Evolutionary conservation across 306 rosid species (phyloP), one percentile per base, ranked within the genome.

Genomic region (Prunus campanulata): DNA sequence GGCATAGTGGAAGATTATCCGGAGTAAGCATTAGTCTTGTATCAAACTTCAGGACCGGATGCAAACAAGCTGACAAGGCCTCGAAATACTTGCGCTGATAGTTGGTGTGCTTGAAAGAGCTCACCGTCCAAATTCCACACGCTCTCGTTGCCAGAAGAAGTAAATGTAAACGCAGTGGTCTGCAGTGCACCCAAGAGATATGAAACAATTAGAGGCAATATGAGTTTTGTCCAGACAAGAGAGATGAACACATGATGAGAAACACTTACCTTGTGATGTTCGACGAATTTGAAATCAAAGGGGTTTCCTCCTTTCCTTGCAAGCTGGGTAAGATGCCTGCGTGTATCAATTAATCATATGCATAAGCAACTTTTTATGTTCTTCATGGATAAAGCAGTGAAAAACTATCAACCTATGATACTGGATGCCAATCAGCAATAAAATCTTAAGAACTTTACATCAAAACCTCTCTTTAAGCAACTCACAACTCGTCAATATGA

Each of bases 41-140:
- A 32, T 84, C 81, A 92, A 71, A 87, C 87, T 80, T 90, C 96
- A 24, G 98, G 98, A 75, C 97, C 97, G 60, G 93, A 65, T 55
- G 97, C 97, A 73, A 95, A 95, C 68, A 92, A 78, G 88, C 84
- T 85, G 52, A 95, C 77, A 47, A 95, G 98, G 77, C 98, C 97
- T 29, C 88, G 86, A 52, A 89, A 85, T 52, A 95, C 98, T 87
- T 92, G 98, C 2, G 97, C 97, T 13, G 98, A 95, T 42, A 95
- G 89, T 72, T 95, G 88, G 76, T 95, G 98, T 49, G 98, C 98
- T 75, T 71, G 85, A 74, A 95, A 86, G 71, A 81, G 68, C 86
- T 95, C 96, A 2, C 98, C 97, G 22, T 95, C 98, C 79, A 92
- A 74, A 85, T 95, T 92, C 98, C 98, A 95, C 14, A 92, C 83